Base-by-base conservation (phyloP, 1,139 yeast species). In the Eremothecium gossypii region DNA sequence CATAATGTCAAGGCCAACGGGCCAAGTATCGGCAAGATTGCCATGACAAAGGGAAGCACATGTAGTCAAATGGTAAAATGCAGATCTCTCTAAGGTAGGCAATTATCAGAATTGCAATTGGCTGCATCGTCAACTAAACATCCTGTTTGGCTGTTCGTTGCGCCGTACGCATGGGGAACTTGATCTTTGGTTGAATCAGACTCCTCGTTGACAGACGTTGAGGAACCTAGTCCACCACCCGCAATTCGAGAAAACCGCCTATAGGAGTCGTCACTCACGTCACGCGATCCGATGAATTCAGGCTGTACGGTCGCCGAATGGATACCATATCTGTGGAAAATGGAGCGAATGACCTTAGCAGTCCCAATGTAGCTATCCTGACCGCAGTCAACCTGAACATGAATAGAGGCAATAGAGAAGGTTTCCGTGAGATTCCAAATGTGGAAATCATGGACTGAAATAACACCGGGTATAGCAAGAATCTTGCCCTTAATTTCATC, bases 271-370 rank as follows among this genome's bases (percentile, higher is more conserved):
- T 50, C 50, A 23, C 59, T 61, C 6, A 60, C 54, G 10, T 54
- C 49, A 17, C 52, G 54, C 10, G 60, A 50, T 8, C 44, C 44
- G 4, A 58, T 54, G 44, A 79, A 87, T 66, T 89, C 96, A 0
- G 96, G 97, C 64, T 91, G 98, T 40, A 91, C 89, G 1, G 98
- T 91, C 14, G 93, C 95, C 33, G 94, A 83, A 55, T 87, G 95
- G 47, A 91, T 81, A 30, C 96, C 96, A 58, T 79, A 83, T 29
- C 73, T 77, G 54, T 85, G 95, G 59, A 91, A 73, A 40, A 89
- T 79, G 42, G 76, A 76, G 58, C 95, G 77, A 43, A 91, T 91
- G 46, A 76, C 76, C 40, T 78, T 71, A 7, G 95, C 95, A 39
- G 84, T 74, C n/a, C 68, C 65, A 49, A 82, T 66, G 60, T 87